Percentiles rank a stretch among this genome's conserved stretches.
Conservation (phyloP, 2,329 filamentous ascomycete species). For the Colletotrichum higginsianum region DNA sequence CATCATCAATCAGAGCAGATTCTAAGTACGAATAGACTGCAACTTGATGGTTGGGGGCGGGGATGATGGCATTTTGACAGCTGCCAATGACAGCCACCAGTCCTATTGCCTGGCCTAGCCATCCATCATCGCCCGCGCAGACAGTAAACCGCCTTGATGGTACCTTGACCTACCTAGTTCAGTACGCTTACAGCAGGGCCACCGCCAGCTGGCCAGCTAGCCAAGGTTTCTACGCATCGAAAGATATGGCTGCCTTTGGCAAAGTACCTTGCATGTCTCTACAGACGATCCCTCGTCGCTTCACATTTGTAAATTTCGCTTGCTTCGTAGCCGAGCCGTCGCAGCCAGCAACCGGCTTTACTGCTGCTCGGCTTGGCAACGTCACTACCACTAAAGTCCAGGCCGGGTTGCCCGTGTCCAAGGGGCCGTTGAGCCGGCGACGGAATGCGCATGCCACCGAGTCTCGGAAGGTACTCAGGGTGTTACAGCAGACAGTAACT, state of each 20-base stretch:
- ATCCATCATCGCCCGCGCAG: too few relatives aligned
- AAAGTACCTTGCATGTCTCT: slow-evolving; percentile 36
- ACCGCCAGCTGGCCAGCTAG: not conserved
- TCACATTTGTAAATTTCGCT: slow-evolving; percentile 37
- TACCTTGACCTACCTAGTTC: not conserved
- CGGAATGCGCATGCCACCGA: slow-evolving; percentile 11
- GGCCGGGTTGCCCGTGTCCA: not conserved
- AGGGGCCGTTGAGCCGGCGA: not conserved
- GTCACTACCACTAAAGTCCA: not conserved
- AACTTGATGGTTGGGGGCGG: not conserved
- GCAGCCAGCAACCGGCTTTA: slow-evolving; percentile 36
- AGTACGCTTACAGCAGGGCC: not conserved
- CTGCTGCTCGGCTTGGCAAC: slow-evolving; percentile 2
- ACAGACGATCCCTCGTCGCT: slow-evolving; percentile 22
- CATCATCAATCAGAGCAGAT: not conserved
- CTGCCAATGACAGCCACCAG: slow-evolving; percentile 10
- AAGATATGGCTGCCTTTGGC: slow-evolving; percentile 28
- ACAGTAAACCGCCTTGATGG: too few relatives aligned
- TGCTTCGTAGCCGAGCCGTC: slow-evolving; percentile 31
- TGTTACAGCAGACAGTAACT: too few relatives aligned
- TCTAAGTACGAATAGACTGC: not conserved
- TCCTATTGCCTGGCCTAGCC: too few relatives aligned
- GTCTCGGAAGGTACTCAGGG: slow-evolving; percentile 1
- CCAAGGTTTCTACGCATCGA: not conserved
- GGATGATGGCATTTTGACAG: slow-evolving; percentile 24